Evolutionary conservation across 1,284 basidiomycete species (phyloP).

Genomic region (Waitea zeae): DNA sequence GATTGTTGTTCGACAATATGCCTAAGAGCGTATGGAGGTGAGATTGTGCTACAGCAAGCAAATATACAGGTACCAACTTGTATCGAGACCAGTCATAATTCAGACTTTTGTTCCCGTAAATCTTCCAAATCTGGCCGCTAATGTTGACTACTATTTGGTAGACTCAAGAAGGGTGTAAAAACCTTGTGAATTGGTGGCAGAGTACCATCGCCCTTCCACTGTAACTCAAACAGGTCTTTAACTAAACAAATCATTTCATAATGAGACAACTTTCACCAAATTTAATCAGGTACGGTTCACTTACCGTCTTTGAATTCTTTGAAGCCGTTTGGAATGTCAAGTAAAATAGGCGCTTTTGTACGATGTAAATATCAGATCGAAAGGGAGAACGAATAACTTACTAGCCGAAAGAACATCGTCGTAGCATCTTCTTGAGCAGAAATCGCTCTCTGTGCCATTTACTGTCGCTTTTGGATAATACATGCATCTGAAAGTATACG

Average conservation of each 20-base stretch:
- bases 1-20: background rate
- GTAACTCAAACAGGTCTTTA: background rate
- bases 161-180: background rate
- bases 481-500: background rate
- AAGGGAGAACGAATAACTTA: background rate
- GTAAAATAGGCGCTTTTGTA: background rate
- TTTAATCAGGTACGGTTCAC: background rate
- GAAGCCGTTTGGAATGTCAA: background rate
- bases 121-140: background rate
- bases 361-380: background rate
- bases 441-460: background rate
- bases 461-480: background rate
- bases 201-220: background rate
- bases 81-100: background rate
- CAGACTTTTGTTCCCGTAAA: background rate
- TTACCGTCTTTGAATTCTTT: background rate
- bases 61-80: too few relatives aligned
- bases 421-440: background rate
- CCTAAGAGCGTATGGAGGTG: too few relatives aligned
- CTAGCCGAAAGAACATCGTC: background rate
- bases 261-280: background rate
- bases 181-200: background rate
- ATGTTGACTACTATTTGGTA: background rate
- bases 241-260: background rate
- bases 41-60: too few relatives aligned